These are phyloP conservation scores for Perkinsus marinus DNA, from an alignment of 169 alveolate genomes.

Conservation along the genomic window DNA sequence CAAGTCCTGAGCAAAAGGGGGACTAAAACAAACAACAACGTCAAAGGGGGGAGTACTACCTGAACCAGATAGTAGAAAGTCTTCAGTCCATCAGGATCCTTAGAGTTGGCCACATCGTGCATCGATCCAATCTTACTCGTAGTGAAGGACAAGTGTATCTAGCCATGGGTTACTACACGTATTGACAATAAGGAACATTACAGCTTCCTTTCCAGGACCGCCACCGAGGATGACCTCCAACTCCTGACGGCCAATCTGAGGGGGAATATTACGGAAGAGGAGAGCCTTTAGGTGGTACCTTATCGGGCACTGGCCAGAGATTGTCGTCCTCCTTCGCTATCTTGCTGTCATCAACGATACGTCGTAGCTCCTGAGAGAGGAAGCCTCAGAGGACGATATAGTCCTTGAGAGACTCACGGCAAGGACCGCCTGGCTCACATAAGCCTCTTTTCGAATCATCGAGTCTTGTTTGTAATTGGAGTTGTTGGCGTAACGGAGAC, in stretches of 20 bases:
- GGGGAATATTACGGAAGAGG: background rate
- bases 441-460: conserved; percentile 82
- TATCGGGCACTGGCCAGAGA: conserved; percentile 89
- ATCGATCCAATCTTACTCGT: conserved; percentile 77
- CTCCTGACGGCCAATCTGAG: conserved; percentile 83
- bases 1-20: conserved; percentile 53
- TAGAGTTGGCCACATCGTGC: conserved; percentile 70
- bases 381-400: conserved; percentile 51
- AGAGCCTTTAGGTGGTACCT: background rate
- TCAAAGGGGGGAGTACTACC: background rate
- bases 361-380: conserved; percentile 58
- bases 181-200: conserved; percentile 21
- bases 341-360: conserved; percentile 71
- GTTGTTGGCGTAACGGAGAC: conserved; percentile 89
- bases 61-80: conserved; percentile 78
- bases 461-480: conserved; percentile 82
- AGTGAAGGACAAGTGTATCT: conserved; percentile 51
- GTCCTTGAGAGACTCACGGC: background rate
- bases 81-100: conserved; percentile 83
- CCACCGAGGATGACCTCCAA: conserved; percentile 77
- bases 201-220: conserved; percentile 14
- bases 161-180: background rate
- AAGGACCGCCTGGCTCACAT: conserved; percentile 39
- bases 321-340: conserved; percentile 71
- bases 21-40: background rate